Evolutionary conservation across 768 basidiomycete genomes (phyloP).

Genomic region (Tephrocybe rancida): DNA sequence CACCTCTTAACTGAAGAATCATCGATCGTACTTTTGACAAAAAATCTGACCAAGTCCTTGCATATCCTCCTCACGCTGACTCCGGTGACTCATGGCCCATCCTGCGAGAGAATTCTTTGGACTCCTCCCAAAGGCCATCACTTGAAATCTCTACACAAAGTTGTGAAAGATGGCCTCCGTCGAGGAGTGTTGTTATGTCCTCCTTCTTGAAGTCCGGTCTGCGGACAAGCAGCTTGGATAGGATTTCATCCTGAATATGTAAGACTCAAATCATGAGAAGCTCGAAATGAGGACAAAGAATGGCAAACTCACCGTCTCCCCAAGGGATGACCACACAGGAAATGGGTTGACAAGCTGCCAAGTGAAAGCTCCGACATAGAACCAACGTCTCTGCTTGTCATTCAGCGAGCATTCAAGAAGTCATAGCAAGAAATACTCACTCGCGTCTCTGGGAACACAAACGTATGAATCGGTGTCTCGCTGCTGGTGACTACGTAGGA

Average conservation of each 20-base stretch:
- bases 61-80: too few species aligned
- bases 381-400: slow-evolving; percentile 43
- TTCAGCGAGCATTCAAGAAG: neutral
- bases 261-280: slow-evolving; percentile 4
- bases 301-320: slow-evolving; percentile 31
- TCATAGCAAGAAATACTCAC: slow-evolving; percentile 27
- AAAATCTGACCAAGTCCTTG: too few species aligned
- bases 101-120: slow-evolving; percentile 12
- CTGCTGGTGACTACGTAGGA: slow-evolving; percentile 29
- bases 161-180: slow-evolving; percentile 43
- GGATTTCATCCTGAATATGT: slow-evolving; percentile 34
- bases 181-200: slow-evolving; percentile 40
- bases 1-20: too few species aligned
- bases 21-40: too few species aligned
- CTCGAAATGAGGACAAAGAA: neutral
- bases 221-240: slow-evolving; percentile 35
- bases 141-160: slow-evolving; percentile 28
- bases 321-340: slow-evolving; percentile 42
- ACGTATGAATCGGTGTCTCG: slow-evolving; percentile 48
- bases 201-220: slow-evolving; percentile 31
- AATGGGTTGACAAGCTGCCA: slow-evolving; percentile 37
- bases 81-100: slow-evolving; percentile 21
- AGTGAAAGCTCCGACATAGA: slow-evolving; percentile 51
- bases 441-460: slow-evolving; percentile 47
- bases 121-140: slow-evolving; percentile 11